A percentile compares a stretch with the other conserved stretches of the same genome.
Evolutionary conservation across 1,139 yeast species (phyloP).

Genomic region (Yamadazyma dendronema): DNA sequence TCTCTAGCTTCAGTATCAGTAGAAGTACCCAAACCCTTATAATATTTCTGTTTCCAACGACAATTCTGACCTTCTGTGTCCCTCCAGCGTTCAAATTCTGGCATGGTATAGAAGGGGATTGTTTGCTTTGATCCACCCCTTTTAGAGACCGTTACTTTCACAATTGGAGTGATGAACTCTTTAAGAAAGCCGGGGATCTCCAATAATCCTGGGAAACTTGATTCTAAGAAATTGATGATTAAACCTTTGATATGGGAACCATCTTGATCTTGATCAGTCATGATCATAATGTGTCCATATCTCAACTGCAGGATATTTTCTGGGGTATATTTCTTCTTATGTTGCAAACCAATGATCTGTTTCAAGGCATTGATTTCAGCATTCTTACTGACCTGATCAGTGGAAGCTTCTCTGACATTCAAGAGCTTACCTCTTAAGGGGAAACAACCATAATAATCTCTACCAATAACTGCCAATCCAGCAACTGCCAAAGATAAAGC

Average conservation of each 20-base stretch:
- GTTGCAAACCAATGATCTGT: conserved; percentile 94
- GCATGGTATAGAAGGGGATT: conserved; percentile 88
- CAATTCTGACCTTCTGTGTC: conserved; percentile 72
- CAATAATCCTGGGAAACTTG: conserved; percentile 91
- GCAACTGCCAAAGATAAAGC: conserved; percentile 92
- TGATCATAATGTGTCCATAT: conserved; percentile 96
- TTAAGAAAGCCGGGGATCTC: conserved; percentile 89
- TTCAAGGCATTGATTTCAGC: conserved; percentile 93
- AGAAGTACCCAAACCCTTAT: conserved; percentile 98
- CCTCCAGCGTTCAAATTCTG: conserved; percentile 94
- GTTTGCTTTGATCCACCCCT: conserved; percentile 56
- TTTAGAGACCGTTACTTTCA: conserved; percentile 76
- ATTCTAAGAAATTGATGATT: conserved; percentile 87
- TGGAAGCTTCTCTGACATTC: conserved; percentile 94
- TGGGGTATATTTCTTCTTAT: conserved; percentile 68
- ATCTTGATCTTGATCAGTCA: conserved; percentile 99
- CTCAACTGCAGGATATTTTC: conserved; percentile 72
- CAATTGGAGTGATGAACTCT: conserved; percentile 96
- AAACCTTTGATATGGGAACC: conserved; percentile 98
- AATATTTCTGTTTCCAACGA: conserved; percentile 92
- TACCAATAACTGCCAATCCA: conserved; percentile 92
- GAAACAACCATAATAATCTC: conserved; percentile 93
- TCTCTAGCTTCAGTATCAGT: conserved; percentile 78
- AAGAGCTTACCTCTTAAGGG: conserved; percentile 94
- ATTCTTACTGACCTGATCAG: conserved; percentile 90